Conservation (phyloP, 495 filamentous ascomycete genomes). For the Hypomontagnella monticulosa region DNA sequence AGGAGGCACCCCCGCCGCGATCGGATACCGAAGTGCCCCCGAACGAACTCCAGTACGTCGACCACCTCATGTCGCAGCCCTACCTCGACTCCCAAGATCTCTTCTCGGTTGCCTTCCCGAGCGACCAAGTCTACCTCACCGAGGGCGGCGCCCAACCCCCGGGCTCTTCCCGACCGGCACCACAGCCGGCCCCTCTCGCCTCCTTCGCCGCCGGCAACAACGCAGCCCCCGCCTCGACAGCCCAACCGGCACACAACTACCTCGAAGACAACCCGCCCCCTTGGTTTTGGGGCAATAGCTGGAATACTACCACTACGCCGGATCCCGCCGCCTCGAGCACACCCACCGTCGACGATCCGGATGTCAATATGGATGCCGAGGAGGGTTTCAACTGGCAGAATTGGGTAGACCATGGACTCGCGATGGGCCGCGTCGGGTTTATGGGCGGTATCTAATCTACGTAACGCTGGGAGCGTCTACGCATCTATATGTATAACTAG, state of each 20-base stretch:
- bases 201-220: slow-evolving; percentile 16
- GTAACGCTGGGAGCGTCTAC: neutral
- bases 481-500: neutral
- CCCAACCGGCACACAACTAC: slow-evolving; percentile 20
- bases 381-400: slow-evolving; percentile 60
- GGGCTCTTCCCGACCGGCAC: slow-evolving; percentile 10
- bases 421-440: slow-evolving; percentile 42
- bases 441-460: slow-evolving; percentile 40
- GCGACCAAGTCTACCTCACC: slow-evolving; percentile 25
- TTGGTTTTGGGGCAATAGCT: slow-evolving; percentile 54
- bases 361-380: slow-evolving; percentile 53
- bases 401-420: slow-evolving; percentile 53
- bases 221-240: slow-evolving; percentile 1
- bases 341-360: slow-evolving; percentile 42
- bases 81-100: slow-evolving; percentile 46
- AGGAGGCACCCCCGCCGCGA: neutral
- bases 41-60: slow-evolving; percentile 43
- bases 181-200: slow-evolving; percentile 17
- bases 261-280: slow-evolving; percentile 52
- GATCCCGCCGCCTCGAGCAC: slow-evolving; percentile 19
- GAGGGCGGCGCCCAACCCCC: slow-evolving; percentile 31
- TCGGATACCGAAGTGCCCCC: slow-evolving; percentile 15
- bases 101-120: slow-evolving; percentile 36
- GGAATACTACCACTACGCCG: slow-evolving; percentile 5
- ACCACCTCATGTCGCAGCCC: slow-evolving; percentile 48